phyloP scores from a whole-genome alignment of 768 basidiomycete genomes.

The Suillus americanus region DNA sequence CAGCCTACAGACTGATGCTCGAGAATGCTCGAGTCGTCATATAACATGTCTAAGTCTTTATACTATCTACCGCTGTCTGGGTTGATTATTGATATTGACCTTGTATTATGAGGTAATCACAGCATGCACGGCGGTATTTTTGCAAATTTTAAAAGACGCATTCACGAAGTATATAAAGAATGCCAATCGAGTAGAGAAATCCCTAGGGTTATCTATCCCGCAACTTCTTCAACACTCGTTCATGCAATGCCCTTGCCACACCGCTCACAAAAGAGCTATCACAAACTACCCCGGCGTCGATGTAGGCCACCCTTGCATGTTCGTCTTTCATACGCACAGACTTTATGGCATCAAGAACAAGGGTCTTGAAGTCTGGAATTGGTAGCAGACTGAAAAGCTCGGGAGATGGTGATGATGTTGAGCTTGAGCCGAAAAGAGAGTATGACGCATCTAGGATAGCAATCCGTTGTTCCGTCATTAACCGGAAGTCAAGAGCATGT shows the following conservation, averaged over 20 bases:
- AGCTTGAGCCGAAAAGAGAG: constrained; percentile 42
- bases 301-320: constrained; percentile 48
- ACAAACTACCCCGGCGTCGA: constrained; percentile 68
- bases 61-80: too few relatives aligned
- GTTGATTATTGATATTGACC: too few relatives aligned
- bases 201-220: constrained; percentile 16
- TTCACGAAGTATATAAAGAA: not conserved
- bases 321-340: constrained; percentile 10
- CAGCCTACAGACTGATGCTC: too few relatives aligned
- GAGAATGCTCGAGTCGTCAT: too few relatives aligned
- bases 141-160: not conserved
- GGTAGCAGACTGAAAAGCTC: constrained; percentile 46
- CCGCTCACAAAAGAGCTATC: constrained; percentile 45
- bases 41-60: too few relatives aligned
- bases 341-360: constrained; percentile 49
- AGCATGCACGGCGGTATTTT: not conserved
- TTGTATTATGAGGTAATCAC: too few relatives aligned
- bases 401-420: constrained; percentile 2
- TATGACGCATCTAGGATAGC: constrained; percentile 75
- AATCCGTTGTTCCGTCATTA: constrained; percentile 65
- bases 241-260: constrained; percentile 50
- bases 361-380: constrained; percentile 57
- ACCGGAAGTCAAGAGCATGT: constrained; percentile 78
- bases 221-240: constrained; percentile 39
- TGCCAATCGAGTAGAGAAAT: not conserved